phyloP scores from a whole-genome alignment of 495 filamentous ascomycete species.

The Penicillium angulare region DNA sequence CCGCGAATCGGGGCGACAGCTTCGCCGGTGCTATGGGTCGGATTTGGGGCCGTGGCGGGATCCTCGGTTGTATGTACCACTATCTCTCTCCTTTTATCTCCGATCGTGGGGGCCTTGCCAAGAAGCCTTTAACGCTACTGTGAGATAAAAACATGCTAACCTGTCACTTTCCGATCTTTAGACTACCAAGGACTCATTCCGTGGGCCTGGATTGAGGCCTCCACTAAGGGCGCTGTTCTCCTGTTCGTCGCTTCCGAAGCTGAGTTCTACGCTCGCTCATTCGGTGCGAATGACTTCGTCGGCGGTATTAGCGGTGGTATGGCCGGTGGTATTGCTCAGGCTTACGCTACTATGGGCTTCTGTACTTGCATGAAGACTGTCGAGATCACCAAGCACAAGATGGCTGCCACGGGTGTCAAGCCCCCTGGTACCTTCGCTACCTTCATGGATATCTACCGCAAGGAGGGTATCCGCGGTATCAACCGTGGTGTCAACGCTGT shows the following conservation, averaged over 20 bases:
- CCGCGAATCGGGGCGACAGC: conserved; percentile 87
- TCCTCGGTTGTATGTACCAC: conserved; percentile 82
- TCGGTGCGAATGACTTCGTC: conserved; percentile 82
- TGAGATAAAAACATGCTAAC: conserved; percentile 13
- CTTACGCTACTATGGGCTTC: conserved; percentile 99
- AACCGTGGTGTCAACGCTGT: conserved; percentile 98
- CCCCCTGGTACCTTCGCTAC: conserved; percentile 85
- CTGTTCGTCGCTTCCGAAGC: conserved; percentile 99
- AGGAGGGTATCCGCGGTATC: conserved; percentile 93
- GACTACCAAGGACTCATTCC: conserved; percentile 99
- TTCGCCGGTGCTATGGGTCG: conserved; percentile 76
- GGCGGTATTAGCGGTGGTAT: conserved; percentile 91
- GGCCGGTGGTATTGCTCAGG: conserved; percentile 91
- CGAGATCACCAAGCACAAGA: conserved; percentile 97
- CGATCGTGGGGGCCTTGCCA: conserved; percentile 17
- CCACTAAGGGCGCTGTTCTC: conserved; percentile 97
- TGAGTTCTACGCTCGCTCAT: conserved; percentile 81
- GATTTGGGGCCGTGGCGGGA: conserved; percentile 92
- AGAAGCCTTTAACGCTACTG: background rate
- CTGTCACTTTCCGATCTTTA: conserved; percentile 33
- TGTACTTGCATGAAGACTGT: conserved; percentile 99
- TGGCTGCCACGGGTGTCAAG: conserved; percentile 78
- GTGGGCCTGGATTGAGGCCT: conserved; percentile 99
- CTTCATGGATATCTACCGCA: conserved; percentile 95
- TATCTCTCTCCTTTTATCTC: conserved; percentile 15